Conservation (phyloP, 2,329 filamentous ascomycete genomes). For the Ceratocystis diversiconidia region DNA sequence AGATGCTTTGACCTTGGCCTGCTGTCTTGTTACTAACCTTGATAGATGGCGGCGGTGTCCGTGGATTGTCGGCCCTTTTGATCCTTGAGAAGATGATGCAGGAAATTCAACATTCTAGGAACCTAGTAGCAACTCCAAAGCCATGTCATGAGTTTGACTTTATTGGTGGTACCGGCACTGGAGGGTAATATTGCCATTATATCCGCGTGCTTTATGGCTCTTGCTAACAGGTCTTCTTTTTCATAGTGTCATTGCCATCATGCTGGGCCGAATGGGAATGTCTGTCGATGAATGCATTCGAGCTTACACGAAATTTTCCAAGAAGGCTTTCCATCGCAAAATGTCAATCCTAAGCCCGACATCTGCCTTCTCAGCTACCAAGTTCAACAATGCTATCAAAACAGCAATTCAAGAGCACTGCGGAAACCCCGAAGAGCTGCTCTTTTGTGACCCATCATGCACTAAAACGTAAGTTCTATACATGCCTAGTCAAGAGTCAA, state of each 20-base stretch:
- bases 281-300: not conserved
- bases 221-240: not conserved
- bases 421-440: not conserved
- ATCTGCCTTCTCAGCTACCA: not conserved
- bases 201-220: not conserved
- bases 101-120: conserved; percentile 16
- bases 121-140: conserved; percentile 19
- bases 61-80: conserved; percentile 23
- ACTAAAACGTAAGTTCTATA: not conserved
- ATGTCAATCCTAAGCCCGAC: not conserved
- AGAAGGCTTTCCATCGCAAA: not conserved
- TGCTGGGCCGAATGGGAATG: not conserved
- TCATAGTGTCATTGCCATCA: not conserved
- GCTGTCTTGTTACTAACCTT: not conserved
- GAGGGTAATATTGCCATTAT: conserved; percentile 19
- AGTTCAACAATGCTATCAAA: not conserved
- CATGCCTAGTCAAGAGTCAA: not conserved
- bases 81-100: conserved; percentile 23
- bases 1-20: not conserved
- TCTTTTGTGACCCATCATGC: not conserved
- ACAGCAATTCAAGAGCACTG: not conserved
- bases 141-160: conserved; percentile 24
- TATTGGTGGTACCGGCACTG: conserved; percentile 24
- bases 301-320: not conserved
- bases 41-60: conserved; percentile 22